Percentiles rank a stretch among this genome's conserved stretches.
phyloP scores from a whole-genome alignment of 208 protist genomes.

The Naegleria gruberi region DNA sequence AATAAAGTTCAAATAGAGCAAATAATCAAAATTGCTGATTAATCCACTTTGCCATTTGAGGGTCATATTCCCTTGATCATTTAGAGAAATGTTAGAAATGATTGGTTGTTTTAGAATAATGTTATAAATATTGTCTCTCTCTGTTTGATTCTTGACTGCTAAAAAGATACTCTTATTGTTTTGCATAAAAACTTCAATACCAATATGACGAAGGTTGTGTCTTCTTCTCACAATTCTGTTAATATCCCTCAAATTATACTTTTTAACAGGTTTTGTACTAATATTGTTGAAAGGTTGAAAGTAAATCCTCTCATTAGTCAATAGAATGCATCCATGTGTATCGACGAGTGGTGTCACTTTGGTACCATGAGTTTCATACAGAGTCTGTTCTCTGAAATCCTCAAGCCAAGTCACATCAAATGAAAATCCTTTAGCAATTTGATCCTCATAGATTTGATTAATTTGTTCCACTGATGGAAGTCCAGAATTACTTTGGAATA shows the following conservation, averaged over 20 bases:
- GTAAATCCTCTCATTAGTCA: slow-evolving; percentile 37
- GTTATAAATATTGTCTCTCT: slow-evolving; percentile 6
- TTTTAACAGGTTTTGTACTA: slow-evolving; percentile 39
- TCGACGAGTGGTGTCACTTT: slow-evolving; percentile 30
- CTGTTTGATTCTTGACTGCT: background rate
- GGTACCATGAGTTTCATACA: slow-evolving; percentile 18
- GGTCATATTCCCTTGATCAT: slow-evolving; percentile 24
- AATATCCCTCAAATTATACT: slow-evolving; percentile 40
- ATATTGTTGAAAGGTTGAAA: slow-evolving; percentile 63
- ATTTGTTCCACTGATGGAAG: background rate
- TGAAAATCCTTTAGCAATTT: background rate
- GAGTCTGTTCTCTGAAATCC: slow-evolving; percentile 24
- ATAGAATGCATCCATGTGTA: slow-evolving; percentile 31
- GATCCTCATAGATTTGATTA: slow-evolving; percentile 16
- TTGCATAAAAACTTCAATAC: slow-evolving; percentile 25
- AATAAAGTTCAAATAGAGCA: slow-evolving; percentile 51
- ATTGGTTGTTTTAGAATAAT: background rate
- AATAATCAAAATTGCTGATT: slow-evolving; percentile 59
- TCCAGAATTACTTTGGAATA: background rate
- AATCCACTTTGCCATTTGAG: slow-evolving; percentile 44
- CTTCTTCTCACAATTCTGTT: background rate
- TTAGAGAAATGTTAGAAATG: background rate
- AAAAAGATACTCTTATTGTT: background rate
- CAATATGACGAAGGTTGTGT: slow-evolving; percentile 15
- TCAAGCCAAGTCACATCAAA: slow-evolving; percentile 32